These are phyloP conservation scores for Coemansia sp. DNA, from an alignment of 192 early-diverging fungal genomes.

Conservation along the genomic window DNA sequence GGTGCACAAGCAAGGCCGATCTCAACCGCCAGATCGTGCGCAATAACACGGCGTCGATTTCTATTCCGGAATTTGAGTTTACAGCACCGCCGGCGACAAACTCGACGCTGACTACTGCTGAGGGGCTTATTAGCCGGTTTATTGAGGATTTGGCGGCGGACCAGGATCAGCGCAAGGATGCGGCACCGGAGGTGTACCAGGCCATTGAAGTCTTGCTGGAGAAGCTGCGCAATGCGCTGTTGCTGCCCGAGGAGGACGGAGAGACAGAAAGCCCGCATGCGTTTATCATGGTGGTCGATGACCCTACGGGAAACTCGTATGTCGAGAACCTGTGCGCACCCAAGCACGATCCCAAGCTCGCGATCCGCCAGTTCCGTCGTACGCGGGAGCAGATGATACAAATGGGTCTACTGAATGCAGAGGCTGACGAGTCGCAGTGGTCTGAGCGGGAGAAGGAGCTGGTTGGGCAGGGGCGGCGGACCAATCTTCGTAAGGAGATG, in stretches of 20 bases:
- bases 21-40: constrained; percentile 91
- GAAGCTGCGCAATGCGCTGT: constrained; percentile 61
- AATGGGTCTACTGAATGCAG: constrained; percentile 68
- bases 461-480: constrained; percentile 7
- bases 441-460: constrained; percentile 28
- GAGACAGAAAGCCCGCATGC: constrained; percentile 14
- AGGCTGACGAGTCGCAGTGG: constrained; percentile 53
- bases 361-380: constrained; percentile 64
- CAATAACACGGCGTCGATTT: constrained; percentile 74
- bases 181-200: constrained; percentile 64
- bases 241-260: constrained; percentile 47
- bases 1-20: constrained; percentile 69
- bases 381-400: constrained; percentile 76
- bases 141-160: constrained; percentile 77
- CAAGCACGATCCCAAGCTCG: constrained; percentile 73
- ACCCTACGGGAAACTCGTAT: constrained; percentile 90
- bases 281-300: constrained; percentile 82
- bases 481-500: constrained; percentile 45
- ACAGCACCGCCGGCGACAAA: constrained; percentile 81
- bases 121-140: constrained; percentile 74
- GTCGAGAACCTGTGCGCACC: constrained; percentile 83
- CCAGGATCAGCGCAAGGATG: constrained; percentile 78
- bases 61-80: constrained; percentile 82
- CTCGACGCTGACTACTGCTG: constrained; percentile 87
- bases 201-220: constrained; percentile 72